A percentile compares a stretch with the other conserved stretches of the same genome.
Conservation (phyloP, 768 basidiomycete genomes). For the Candolleomyces efflorescens region DNA sequence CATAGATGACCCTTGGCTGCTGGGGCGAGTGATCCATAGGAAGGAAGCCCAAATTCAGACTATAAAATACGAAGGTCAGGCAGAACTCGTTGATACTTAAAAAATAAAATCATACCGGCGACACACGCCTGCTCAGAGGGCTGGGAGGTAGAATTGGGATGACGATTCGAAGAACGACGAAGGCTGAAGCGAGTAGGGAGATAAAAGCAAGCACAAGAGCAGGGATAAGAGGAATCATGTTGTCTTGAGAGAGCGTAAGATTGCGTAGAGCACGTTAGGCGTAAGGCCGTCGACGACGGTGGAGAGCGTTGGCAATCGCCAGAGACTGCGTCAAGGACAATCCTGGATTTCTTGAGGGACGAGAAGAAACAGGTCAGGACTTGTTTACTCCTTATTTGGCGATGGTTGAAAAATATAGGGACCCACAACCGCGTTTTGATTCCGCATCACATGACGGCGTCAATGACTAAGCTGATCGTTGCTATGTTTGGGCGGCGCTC, state of each 20-base stretch:
- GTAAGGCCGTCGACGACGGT: constrained; percentile 36
- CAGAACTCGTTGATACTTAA: not conserved
- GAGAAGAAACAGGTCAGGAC: constrained; percentile 13
- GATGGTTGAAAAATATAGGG: constrained; percentile 31
- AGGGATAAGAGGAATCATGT: constrained; percentile 66
- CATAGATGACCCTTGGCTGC: constrained; percentile 71
- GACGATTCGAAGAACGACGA: constrained; percentile 71
- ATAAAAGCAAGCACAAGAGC: constrained; percentile 63
- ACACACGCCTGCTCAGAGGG: constrained; percentile 68
- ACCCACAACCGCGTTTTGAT: constrained; percentile 20
- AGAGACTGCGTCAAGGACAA: constrained; percentile 17
- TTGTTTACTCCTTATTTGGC: constrained; percentile 35
- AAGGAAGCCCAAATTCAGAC: constrained; percentile 75
- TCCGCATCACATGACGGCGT: constrained; percentile 28
- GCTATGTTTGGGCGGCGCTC: not conserved
- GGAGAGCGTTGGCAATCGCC: constrained; percentile 28
- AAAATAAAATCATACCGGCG: constrained; percentile 47
- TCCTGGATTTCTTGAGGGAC: not conserved
- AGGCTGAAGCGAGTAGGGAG: constrained; percentile 70
- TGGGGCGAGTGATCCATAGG: constrained; percentile 59
- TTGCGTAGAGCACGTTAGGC: constrained; percentile 35
- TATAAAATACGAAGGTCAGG: constrained; percentile 26
- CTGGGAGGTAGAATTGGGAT: constrained; percentile 72
- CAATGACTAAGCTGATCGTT: constrained; percentile 2
- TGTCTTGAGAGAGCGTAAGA: constrained; percentile 41